Evolutionary conservation across 2,329 filamentous ascomycete genomes (phyloP).

Genomic region (Ciborinia camelliae): DNA sequence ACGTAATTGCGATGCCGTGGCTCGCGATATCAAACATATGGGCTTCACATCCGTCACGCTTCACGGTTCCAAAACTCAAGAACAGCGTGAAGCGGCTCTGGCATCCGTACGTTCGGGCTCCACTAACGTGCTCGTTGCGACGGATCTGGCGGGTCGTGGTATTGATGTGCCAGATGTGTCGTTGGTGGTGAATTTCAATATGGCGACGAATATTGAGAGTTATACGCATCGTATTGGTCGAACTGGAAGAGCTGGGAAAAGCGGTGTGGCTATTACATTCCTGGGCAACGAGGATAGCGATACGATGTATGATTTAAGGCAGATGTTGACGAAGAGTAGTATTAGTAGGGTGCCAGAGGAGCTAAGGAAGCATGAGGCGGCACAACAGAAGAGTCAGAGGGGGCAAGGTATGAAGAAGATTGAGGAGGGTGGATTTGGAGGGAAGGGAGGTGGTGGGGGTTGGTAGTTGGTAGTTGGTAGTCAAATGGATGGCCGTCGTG

Average conservation of each 20-base stretch:
- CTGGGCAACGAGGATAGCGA: constrained; percentile 86
- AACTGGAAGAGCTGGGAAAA: constrained; percentile 96
- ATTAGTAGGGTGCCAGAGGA: constrained; percentile 91
- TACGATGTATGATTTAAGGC: constrained; percentile 88
- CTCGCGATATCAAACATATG: constrained; percentile 89
- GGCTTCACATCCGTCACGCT: constrained; percentile 87
- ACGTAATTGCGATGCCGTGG: constrained; percentile 93
- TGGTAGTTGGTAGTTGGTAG: neutral
- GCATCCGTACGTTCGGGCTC: constrained; percentile 76
- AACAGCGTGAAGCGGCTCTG: constrained; percentile 92
- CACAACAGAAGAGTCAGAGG: constrained; percentile 72
- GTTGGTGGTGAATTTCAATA: constrained; percentile 98
- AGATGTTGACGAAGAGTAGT: constrained; percentile 88
- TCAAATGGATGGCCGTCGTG: neutral
- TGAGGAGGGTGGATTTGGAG: constrained; percentile 41
- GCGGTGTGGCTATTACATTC: constrained; percentile 93
- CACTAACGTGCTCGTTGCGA: constrained; percentile 88
- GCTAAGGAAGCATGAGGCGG: constrained; percentile 80
- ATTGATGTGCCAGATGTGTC: constrained; percentile 95
- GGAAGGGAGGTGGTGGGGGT: constrained; percentile 36
- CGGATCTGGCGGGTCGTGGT: constrained; percentile 92
- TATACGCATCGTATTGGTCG: constrained; percentile 97
- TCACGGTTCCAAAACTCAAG: constrained; percentile 95
- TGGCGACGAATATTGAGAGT: constrained; percentile 87
- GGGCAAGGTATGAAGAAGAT: constrained; percentile 46